Conservation (phyloP, 2,329 filamentous ascomycete species). For the Cryphonectria radicalis region DNA sequence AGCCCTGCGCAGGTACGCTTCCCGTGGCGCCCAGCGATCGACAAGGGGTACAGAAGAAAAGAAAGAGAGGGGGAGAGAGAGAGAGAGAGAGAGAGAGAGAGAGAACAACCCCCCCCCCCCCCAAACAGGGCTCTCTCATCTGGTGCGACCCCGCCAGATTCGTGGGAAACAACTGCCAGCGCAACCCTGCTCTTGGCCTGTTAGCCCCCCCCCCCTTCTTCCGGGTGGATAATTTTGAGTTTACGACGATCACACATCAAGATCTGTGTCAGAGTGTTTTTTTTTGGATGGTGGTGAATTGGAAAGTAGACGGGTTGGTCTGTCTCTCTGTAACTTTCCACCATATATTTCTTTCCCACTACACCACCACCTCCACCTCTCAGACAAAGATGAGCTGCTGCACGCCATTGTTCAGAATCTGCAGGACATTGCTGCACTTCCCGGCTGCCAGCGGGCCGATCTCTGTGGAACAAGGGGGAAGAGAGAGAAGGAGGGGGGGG, state of each 20-base stretch:
- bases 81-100: no score
- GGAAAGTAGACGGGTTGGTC: background rate
- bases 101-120: conserved; percentile 4
- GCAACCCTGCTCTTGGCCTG: conserved; percentile 23
- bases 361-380: background rate
- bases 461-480: conserved; percentile 1
- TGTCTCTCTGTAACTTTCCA: background rate
- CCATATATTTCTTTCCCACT: background rate
- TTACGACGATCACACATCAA: conserved; percentile 26
- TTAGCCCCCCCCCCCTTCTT: background rate
- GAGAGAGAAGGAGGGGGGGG: background rate
- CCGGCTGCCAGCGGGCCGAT: conserved; percentile 5
- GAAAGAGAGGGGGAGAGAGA: no score
- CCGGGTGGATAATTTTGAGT: conserved; percentile 23
- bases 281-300: background rate
- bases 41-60: background rate
- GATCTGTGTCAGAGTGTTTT: conserved; percentile 16
- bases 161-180: conserved; percentile 22
- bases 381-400: background rate
- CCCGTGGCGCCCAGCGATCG: conserved; percentile 2
- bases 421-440: background rate
- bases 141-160: conserved; percentile 23
- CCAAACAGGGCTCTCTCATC: conserved; percentile 15
- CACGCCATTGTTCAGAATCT: background rate
- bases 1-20: conserved; percentile 15